Conservation (phyloP, 495 filamentous ascomycete species). For the Geoglossum glabrum region DNA sequence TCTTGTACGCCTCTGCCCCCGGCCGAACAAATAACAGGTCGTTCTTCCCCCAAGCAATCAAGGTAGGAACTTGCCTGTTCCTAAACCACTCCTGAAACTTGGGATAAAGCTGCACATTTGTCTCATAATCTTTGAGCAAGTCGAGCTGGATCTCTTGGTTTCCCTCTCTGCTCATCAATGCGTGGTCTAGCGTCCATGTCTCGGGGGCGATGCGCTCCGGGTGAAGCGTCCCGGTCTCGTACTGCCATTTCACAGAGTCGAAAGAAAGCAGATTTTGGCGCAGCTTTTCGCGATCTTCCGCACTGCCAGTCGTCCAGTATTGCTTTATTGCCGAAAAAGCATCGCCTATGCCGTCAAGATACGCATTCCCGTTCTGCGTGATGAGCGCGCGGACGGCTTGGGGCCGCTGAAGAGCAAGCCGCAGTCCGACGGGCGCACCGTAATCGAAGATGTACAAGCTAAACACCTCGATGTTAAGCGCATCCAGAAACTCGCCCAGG, state of each 20-base stretch:
- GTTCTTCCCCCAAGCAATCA: conserved; percentile 43
- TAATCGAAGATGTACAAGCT: conserved; percentile 48
- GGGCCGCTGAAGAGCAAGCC: conserved; percentile 30
- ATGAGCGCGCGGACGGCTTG: conserved; percentile 31
- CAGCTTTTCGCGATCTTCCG: conserved; percentile 12
- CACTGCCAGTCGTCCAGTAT: conserved; percentile 27
- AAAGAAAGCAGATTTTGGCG: too few relatives aligned
- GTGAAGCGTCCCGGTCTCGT: too few relatives aligned
- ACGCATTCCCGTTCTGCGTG: conserved; percentile 45
- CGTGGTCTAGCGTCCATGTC: too few relatives aligned
- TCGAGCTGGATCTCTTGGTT: conserved; percentile 37
- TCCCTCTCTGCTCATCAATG: conserved; percentile 24
- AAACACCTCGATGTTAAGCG: conserved; percentile 26
- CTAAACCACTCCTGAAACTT: conserved; percentile 40
- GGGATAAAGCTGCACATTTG: conserved; percentile 33
- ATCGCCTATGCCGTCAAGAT: conserved; percentile 32
- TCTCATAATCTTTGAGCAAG: conserved; percentile 36
- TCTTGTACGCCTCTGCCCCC: conserved; percentile 40
- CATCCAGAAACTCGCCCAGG: conserved; percentile 27
- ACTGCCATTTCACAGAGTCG: too few relatives aligned
- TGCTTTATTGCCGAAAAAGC: conserved; percentile 32
- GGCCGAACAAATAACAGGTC: conserved; percentile 34
- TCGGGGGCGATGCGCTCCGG: too few relatives aligned
- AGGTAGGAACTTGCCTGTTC: conserved; percentile 28
- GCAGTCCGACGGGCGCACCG: conserved; percentile 35